Evolutionary conservation across 1,284 basidiomycete species (phyloP).

Genomic region (Papiliotrema terrestris): DNA sequence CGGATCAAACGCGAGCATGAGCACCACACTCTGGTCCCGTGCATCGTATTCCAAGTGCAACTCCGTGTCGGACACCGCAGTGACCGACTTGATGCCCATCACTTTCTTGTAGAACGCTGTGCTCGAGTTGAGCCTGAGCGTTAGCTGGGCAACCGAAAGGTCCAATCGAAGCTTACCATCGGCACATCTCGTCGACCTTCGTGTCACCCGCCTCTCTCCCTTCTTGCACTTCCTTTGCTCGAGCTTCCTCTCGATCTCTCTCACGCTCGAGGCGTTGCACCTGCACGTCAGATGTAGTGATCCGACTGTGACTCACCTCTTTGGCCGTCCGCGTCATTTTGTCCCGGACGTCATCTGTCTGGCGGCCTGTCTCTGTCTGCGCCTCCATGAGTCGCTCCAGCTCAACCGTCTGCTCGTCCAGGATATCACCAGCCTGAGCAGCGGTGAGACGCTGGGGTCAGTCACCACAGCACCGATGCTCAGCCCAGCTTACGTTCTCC

Average conservation of each 20-base stretch:
- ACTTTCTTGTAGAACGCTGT: slow-evolving; percentile 62
- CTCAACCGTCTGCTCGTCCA: slow-evolving; percentile 65
- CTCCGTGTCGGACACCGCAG: slow-evolving; percentile 66
- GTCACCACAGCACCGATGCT: not conserved
- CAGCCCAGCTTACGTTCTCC: slow-evolving; percentile 41
- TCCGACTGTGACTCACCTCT: slow-evolving; percentile 45
- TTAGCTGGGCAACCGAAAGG: not conserved
- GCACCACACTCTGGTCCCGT: slow-evolving; percentile 14
- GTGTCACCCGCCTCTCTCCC: slow-evolving; percentile 57
- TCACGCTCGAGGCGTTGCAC: slow-evolving; percentile 63
- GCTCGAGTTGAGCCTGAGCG: slow-evolving; percentile 63
- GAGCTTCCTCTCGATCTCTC: slow-evolving; percentile 65
- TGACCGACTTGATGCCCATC: slow-evolving; percentile 59
- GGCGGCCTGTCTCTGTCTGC: slow-evolving; percentile 50
- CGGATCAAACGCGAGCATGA: slow-evolving; percentile 35
- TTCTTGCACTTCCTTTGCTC: slow-evolving; percentile 53
- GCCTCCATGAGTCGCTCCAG: slow-evolving; percentile 69
- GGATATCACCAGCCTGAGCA: slow-evolving; percentile 63
- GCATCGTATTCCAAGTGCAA: slow-evolving; percentile 62
- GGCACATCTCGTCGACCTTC: slow-evolving; percentile 44
- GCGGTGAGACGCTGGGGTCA: slow-evolving; percentile 64
- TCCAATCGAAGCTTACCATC: slow-evolving; percentile 31
- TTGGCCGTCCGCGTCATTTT: slow-evolving; percentile 58
- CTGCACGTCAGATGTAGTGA: slow-evolving; percentile 10
- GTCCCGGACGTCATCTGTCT: slow-evolving; percentile 58